These are phyloP conservation scores for Truncatella angustata DNA, from an alignment of 2,329 filamentous ascomycete genomes.

Conservation along the genomic window DNA sequence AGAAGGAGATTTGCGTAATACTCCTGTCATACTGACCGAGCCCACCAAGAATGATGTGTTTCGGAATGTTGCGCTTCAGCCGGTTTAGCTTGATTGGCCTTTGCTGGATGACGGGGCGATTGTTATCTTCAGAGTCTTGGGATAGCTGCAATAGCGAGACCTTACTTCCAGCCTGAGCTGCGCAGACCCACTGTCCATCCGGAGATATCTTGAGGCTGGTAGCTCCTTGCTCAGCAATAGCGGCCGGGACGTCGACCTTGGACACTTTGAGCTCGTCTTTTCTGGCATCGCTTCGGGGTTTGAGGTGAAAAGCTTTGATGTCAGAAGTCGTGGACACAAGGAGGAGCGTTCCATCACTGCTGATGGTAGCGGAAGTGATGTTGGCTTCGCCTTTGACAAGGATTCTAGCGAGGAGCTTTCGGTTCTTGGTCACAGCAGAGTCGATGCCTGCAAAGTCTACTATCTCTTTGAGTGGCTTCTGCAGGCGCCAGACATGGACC, in stretches of 20 bases:
- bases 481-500: constrained; percentile 74
- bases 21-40: constrained; percentile 74
- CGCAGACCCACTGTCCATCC: constrained; percentile 66
- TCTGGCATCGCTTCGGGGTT: constrained; percentile 46
- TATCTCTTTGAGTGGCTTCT: constrained; percentile 44
- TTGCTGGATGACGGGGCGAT: constrained; percentile 40
- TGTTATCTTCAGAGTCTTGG: constrained; percentile 26
- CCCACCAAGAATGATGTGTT: constrained; percentile 59
- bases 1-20: constrained; percentile 75
- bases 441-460: constrained; percentile 39
- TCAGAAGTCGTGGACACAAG: constrained; percentile 72
- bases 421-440: constrained; percentile 47
- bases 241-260: constrained; percentile 63
- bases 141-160: constrained; percentile 52
- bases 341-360: constrained; percentile 68
- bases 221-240: constrained; percentile 61
- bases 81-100: constrained; percentile 48
- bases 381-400: constrained; percentile 74
- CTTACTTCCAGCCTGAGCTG: constrained; percentile 60
- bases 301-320: constrained; percentile 75
- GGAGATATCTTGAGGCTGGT: constrained; percentile 68
- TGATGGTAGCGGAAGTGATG: constrained; percentile 74
- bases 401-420: constrained; percentile 68
- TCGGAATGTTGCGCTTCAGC: constrained; percentile 52
- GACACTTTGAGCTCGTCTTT: constrained; percentile 66